These are phyloP conservation scores for Leptographium wingfieldii DNA, from an alignment of 2,329 filamentous ascomycete genomes.

Conservation along the genomic window DNA sequence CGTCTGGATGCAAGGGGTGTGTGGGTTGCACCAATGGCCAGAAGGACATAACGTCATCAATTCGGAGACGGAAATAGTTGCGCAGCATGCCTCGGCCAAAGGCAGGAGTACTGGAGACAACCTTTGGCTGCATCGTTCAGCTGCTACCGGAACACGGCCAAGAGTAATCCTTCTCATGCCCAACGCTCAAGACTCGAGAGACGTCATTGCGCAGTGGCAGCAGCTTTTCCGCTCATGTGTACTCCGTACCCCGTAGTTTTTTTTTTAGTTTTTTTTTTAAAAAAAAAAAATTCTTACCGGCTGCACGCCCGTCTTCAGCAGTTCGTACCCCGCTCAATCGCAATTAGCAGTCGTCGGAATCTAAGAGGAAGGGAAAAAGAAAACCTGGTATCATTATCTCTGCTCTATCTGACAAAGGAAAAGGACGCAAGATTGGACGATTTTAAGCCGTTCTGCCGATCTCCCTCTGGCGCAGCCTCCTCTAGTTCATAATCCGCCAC, in stretches of 20 bases:
- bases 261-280: too few relatives aligned
- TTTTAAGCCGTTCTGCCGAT: background rate
- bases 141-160: background rate
- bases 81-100: background rate
- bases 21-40: background rate
- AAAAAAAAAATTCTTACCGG: background rate
- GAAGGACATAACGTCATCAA: conserved; percentile 1
- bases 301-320: background rate
- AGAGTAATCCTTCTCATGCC: too few relatives aligned
- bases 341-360: background rate
- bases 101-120: background rate
- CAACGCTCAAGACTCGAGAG: background rate
- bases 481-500: background rate
- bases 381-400: background rate
- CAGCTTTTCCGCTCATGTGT: background rate
- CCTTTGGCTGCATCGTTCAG: background rate
- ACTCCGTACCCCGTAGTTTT: background rate
- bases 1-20: background rate
- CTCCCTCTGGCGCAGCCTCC: background rate
- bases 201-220: background rate
- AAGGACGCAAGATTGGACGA: background rate
- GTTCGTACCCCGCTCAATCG: background rate
- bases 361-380: background rate
- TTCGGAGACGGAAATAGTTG: background rate
- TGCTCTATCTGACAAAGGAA: background rate